These are phyloP conservation scores for Tubosaeta brunneosetosa DNA, from an alignment of 768 basidiomycete species.

Conservation along the genomic window DNA sequence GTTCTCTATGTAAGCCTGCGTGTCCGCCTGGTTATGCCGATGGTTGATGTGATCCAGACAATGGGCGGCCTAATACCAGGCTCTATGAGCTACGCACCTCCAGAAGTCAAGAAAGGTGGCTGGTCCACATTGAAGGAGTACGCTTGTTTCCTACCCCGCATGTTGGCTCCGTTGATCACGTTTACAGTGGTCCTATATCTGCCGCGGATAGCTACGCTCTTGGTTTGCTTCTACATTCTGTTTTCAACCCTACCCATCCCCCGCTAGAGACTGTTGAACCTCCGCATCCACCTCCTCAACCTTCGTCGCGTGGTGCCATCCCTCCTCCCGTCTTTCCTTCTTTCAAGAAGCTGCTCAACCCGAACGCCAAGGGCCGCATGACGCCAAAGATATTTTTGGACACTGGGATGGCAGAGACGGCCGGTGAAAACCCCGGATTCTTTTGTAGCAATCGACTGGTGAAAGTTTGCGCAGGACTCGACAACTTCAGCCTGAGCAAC, in stretches of 20 bases:
- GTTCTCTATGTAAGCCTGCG: constrained; percentile 68
- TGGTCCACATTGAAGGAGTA: constrained; percentile 85
- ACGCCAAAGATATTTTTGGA: constrained; percentile 75
- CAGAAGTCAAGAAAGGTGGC: constrained; percentile 86
- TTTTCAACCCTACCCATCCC: constrained; percentile 85
- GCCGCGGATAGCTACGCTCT: constrained; percentile 84
- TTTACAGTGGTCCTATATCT: constrained; percentile 44
- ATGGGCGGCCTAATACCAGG: constrained; percentile 63
- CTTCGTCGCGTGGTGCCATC: constrained; percentile 72
- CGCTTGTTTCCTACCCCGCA: constrained; percentile 12
- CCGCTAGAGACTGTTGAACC: constrained; percentile 62
- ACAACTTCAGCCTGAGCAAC: constrained; percentile 74
- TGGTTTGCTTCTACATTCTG: constrained; percentile 75
- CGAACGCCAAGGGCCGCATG: constrained; percentile 76
- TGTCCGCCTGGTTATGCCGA: constrained; percentile 1
- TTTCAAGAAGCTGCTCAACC: constrained; percentile 87
- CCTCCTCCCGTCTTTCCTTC: constrained; percentile 69
- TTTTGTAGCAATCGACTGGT: constrained; percentile 80
- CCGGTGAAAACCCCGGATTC: constrained; percentile 61
- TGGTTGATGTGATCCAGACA: constrained; percentile 42
- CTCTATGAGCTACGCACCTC: constrained; percentile 57
- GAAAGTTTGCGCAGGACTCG: constrained; percentile 78
- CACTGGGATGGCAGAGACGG: constrained; percentile 66
- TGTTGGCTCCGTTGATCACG: neutral
- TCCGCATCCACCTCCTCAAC: constrained; percentile 73